Base-by-base conservation (phyloP, 371 early-diverging fungal species). In the Lichtheimia ramosa region DNA sequence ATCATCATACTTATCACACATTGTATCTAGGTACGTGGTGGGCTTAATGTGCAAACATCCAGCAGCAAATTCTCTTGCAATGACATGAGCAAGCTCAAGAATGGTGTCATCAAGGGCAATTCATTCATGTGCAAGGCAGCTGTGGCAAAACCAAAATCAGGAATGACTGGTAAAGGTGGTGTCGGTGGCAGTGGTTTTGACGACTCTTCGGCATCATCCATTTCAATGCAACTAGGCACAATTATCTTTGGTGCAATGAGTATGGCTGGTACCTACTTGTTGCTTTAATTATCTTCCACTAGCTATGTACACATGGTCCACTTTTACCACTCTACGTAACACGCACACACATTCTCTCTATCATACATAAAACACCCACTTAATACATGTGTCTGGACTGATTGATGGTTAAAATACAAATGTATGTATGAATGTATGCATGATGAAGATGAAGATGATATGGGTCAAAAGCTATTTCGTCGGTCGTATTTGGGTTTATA, bases 401-500 rank as follows among this genome's bases (percentile, higher is more conserved):
- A 34, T 34, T 34, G 34, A 34, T 34, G 6, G 34, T 34, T 8
- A 34, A 34, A 10, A 34, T 34, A 34, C 34, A 34, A 34, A 34
- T 10, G 5, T 34, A 34, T 8, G 34, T 34, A 34, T 34, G 34
- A 10, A 34, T 8, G 6, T 8, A 51, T 51, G 51, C 48, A 48
- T n/a, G 21, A 25, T 51, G 51, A 51, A 34, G 8, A 49, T 24
- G 23, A 20, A 20, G 23, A 46, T 46, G 48, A n/a, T 46, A n/a
- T 7, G 13, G 43, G 5, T 18, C 48, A 46, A 18, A 46, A 34
- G 10, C 34, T 34, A 34, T 34, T 34, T 34, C 34, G 34, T 34
- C 34, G 34, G 8, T 20, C 23, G 6, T 92, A 92, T 66, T 96
- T 96, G 34, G 89, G 82, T 68, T 96, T 96, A 77, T 87, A 93